Evolutionary conservation across 2,329 filamentous ascomycete species (phyloP).

Genomic region (Phoma sp.): DNA sequence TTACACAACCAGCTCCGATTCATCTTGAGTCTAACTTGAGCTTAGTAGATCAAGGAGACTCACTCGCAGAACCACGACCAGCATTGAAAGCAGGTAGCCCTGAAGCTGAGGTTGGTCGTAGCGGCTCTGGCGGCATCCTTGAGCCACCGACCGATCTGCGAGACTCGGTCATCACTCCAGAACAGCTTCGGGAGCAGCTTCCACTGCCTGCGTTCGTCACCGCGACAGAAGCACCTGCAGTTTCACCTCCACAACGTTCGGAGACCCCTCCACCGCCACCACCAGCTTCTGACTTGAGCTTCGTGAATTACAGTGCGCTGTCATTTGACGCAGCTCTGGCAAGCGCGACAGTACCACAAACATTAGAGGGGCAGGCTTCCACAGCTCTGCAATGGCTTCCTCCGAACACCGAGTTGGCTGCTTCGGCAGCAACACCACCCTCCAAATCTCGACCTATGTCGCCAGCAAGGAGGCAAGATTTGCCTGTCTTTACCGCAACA

Average conservation of each 20-base stretch:
- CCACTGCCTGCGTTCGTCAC: constrained; percentile 42
- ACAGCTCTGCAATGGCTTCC: constrained; percentile 40
- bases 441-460: constrained; percentile 29
- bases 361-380: constrained; percentile 22
- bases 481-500: constrained; percentile 57
- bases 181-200: constrained; percentile 46
- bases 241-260: constrained; percentile 39
- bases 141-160: constrained; percentile 39
- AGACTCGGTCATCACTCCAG: constrained; percentile 41
- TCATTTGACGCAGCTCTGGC: constrained; percentile 21
- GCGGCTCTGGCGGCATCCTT: constrained; percentile 26
- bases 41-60: constrained; percentile 9
- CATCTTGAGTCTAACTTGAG: constrained; percentile 16
- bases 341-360: not conserved
- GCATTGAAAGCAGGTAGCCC: not conserved
- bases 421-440: constrained; percentile 11
- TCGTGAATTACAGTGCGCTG: constrained; percentile 39
- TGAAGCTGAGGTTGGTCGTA: constrained; percentile 19
- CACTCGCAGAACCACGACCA: not conserved
- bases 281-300: constrained; percentile 39
- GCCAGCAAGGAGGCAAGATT: constrained; percentile 46
- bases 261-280: constrained; percentile 49
- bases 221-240: constrained; percentile 22
- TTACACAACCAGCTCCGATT: constrained; percentile 40
- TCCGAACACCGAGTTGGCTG: constrained; percentile 30